Conservation (phyloP, 208 protist genomes). For the Trypanosoma cruzi region DNA sequence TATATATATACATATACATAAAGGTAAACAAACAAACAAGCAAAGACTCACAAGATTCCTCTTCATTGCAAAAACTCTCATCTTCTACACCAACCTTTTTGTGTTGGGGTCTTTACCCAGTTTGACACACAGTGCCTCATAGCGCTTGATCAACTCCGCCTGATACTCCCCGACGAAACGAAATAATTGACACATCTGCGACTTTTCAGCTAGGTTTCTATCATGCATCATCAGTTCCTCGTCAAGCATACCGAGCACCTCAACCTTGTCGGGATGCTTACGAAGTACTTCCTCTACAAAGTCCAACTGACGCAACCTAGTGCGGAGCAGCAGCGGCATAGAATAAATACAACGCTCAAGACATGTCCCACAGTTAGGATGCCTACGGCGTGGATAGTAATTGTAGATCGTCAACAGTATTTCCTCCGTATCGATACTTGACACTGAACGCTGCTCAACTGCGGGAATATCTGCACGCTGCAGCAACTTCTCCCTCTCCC, state of each 20-base stretch:
- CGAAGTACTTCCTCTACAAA: slow-evolving; percentile 60
- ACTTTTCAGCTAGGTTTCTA: neutral
- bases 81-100: neutral
- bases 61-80: neutral
- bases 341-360: slow-evolving; percentile 46
- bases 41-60: no score
- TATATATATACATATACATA: no score
- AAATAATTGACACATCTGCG: slow-evolving; percentile 37
- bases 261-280: slow-evolving; percentile 75
- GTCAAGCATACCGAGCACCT: slow-evolving; percentile 34
- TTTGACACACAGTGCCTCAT: slow-evolving; percentile 38
- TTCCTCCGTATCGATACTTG: slow-evolving; percentile 53
- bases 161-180: slow-evolving; percentile 84
- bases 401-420: slow-evolving; percentile 69
- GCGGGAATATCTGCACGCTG: slow-evolving; percentile 73
- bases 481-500: slow-evolving; percentile 42
- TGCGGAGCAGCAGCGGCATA: slow-evolving; percentile 38
- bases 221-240: slow-evolving; percentile 23
- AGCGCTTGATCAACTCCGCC: slow-evolving; percentile 48
- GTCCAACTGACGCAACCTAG: slow-evolving; percentile 58
- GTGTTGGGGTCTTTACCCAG: slow-evolving; percentile 23
- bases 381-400: slow-evolving; percentile 47
- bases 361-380: slow-evolving; percentile 65
- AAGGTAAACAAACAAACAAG: no score
- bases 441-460: slow-evolving; percentile 30